Percentiles rank a stretch among this genome's conserved stretches.
Evolutionary conservation across 2,329 filamentous ascomycete species (phyloP).

Genomic region (Pseudogymnoascus sp.): DNA sequence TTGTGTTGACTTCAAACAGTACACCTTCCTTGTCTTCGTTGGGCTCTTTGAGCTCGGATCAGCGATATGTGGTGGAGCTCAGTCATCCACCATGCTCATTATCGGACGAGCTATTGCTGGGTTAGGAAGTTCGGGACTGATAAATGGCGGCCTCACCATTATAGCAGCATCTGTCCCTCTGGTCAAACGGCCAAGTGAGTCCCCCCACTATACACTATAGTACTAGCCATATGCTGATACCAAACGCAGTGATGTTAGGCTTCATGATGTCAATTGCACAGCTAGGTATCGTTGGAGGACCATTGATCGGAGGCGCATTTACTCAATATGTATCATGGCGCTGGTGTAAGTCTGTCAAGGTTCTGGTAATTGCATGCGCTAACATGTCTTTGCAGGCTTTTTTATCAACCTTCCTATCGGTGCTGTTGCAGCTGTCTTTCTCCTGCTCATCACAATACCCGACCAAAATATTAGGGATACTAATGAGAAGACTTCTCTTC

Average conservation of each 20-base stretch:
- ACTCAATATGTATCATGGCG: constrained; percentile 15
- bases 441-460: constrained; percentile 33
- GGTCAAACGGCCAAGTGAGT: constrained; percentile 15
- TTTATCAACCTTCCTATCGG: constrained; percentile 38
- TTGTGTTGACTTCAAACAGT: constrained; percentile 9
- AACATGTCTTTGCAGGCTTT: constrained; percentile 24
- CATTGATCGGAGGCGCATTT: constrained; percentile 14
- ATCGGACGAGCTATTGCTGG: constrained; percentile 48
- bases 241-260: not conserved
- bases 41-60: constrained; percentile 49
- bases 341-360: constrained; percentile 14
- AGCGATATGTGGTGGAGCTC: constrained; percentile 43
- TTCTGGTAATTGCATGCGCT: not conserved
- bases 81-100: constrained; percentile 45
- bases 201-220: not conserved
- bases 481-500: not conserved
- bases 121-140: constrained; percentile 42
- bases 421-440: constrained; percentile 25
- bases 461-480: constrained; percentile 13
- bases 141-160: constrained; percentile 45
- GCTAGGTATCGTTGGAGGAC: constrained; percentile 10
- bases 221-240: not conserved
- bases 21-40: constrained; percentile 26
- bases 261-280: constrained; percentile 11
- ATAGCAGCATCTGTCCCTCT: constrained; percentile 31